phyloP scores from a whole-genome alignment of 495 filamentous ascomycete species.

The Poronia punctata region DNA sequence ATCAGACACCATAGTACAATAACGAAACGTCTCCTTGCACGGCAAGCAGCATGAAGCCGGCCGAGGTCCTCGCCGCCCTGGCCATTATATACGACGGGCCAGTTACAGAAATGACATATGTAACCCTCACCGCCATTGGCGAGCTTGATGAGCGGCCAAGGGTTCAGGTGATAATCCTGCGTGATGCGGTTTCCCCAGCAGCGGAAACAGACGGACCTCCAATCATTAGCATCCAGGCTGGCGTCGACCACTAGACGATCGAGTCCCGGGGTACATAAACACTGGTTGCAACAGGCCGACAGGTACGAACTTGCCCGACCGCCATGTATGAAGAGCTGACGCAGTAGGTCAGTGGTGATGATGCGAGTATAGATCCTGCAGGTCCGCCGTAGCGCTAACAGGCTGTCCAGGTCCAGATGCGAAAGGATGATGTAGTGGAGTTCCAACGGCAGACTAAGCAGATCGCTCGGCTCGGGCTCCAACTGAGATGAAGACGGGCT shows the following conservation, averaged over 20 bases:
- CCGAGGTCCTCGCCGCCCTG: slow-evolving; percentile 13
- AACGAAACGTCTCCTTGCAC: slow-evolving; percentile 21
- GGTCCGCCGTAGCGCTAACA: slow-evolving; percentile 18
- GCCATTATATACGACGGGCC: slow-evolving; percentile 23
- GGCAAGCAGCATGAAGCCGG: slow-evolving; percentile 23
- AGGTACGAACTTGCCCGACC: slow-evolving; percentile 8
- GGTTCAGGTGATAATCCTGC: slow-evolving; percentile 19
- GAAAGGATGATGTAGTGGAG: slow-evolving; percentile 23
- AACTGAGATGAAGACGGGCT: not conserved
- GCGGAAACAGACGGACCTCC: slow-evolving; percentile 26
- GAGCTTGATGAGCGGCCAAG: slow-evolving; percentile 22
- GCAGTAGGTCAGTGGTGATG: slow-evolving; percentile 19
- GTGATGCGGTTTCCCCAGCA: slow-evolving; percentile 23
- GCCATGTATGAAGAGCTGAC: slow-evolving; percentile 14
- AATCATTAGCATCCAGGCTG: slow-evolving; percentile 9
- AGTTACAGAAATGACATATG: slow-evolving; percentile 28
- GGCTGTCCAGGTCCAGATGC: slow-evolving; percentile 20
- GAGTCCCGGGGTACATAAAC: slow-evolving; percentile 22
- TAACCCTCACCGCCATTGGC: slow-evolving; percentile 25
- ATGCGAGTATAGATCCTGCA: slow-evolving; percentile 19
- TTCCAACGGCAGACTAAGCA: slow-evolving; percentile 16
- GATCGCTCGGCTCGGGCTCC: not conserved
- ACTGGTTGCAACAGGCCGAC: slow-evolving; percentile 18
- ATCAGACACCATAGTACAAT: slow-evolving; percentile 21
- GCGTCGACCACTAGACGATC: slow-evolving; percentile 24